phyloP scores from a whole-genome alignment of 768 basidiomycete species.

The Collybia sordida region DNA sequence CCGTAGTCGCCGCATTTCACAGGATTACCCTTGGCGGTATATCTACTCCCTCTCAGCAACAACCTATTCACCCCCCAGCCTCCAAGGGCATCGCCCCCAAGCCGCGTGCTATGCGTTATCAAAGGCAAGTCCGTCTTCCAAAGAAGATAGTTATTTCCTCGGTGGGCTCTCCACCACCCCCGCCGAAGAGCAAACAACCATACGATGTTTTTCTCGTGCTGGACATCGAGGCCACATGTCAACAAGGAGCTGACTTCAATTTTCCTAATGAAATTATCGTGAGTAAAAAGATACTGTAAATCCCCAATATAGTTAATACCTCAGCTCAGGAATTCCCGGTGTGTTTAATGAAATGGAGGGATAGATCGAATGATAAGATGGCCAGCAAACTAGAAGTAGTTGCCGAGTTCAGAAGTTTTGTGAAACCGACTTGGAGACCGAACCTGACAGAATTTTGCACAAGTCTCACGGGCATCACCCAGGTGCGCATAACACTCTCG shows the following conservation, averaged over 20 bases:
- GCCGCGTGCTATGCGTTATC: slow-evolving; percentile 9
- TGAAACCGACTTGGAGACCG: slow-evolving; percentile 86
- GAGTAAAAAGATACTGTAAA: slow-evolving; percentile 24
- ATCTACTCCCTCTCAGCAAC: slow-evolving; percentile 7
- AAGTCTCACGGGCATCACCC: slow-evolving; percentile 86
- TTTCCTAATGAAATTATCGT: slow-evolving; percentile 98
- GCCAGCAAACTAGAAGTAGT: slow-evolving; percentile 64
- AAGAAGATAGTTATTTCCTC: slow-evolving; percentile 16
- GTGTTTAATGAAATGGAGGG: slow-evolving; percentile 81
- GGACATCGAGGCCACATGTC: slow-evolving; percentile 88
- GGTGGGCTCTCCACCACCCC: slow-evolving; percentile 1
- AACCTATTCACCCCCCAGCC: slow-evolving; percentile 2
- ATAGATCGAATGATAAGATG: slow-evolving; percentile 48
- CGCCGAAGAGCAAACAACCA: slow-evolving; percentile 34
- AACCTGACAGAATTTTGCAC: slow-evolving; percentile 82
- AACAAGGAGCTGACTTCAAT: slow-evolving; percentile 64
- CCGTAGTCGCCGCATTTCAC: background rate
- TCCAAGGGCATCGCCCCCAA: background rate
- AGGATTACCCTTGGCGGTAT: slow-evolving; percentile 4
- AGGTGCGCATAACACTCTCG: slow-evolving; percentile 51
- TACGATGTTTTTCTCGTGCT: slow-evolving; percentile 85
- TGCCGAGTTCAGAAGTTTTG: slow-evolving; percentile 86
- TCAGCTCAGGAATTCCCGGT: slow-evolving; percentile 86
- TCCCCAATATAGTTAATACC: too few relatives aligned
- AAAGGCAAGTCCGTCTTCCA: slow-evolving; percentile 10